Evolutionary conservation across 257 asterid genomes (phyloP), one percentile per base, ranked within the genome.

Genomic region (Solanum tarijense): DNA sequence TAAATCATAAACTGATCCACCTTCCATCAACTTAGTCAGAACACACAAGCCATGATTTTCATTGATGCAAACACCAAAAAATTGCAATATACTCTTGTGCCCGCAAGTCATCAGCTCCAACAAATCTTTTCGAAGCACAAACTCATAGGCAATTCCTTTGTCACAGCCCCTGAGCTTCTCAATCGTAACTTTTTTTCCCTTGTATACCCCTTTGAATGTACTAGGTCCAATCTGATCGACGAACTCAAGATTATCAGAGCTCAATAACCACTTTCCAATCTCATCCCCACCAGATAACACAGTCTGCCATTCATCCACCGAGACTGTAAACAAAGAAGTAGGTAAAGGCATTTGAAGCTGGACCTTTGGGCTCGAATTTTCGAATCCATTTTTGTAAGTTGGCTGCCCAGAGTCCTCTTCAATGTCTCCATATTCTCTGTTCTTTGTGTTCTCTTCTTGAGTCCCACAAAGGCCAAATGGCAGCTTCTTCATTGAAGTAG

Each of bases 111-210:
- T 97, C 91, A 97, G 86, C 94, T 93, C 99, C 92, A 97, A 87
- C 89, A 96, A 89, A 91, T 95, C 94, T 83, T 90, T 91, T 91
- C 95, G 92, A 27, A 96, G 89, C 93, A 93, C 98, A 87, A 97
- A 96, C 81, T 96, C 98, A 32, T 94, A 97, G 18, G 98, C 93
- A 89, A 92, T 94, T 83, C 99, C 99, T 87, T 96, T 96, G 86
- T 97, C 99, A 91, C 99, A 97, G 69, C 99, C 99, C 89, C 92
- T 95, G 89, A 97, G 95, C 94, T 95, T 97, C 93, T 97, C 98
- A 78, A 97, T 88, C 87, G 94, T 93, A 38, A 95, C 98, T 66
- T 89, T 95, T 86, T 91, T 96, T 21, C 99, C 99, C 91, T 89
- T 96, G 48, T 92, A 94, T 60, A 89, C 90, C 55, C 99, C 99